Evolutionary conservation across 139 green algal species (phyloP), one percentile per base, ranked within the genome.

Genomic region (Coelastrella sp.): DNA sequence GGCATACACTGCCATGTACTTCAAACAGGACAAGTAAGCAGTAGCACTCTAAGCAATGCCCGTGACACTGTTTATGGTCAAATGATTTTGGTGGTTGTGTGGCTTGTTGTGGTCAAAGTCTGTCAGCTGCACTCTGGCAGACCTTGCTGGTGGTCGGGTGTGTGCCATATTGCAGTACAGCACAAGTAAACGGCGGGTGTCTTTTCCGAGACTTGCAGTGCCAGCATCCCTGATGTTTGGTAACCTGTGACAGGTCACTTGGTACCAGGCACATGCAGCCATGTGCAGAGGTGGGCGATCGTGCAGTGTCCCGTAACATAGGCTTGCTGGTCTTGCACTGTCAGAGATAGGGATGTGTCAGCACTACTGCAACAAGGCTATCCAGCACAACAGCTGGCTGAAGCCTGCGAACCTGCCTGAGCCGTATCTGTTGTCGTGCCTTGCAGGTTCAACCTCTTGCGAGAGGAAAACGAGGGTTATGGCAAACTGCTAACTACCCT

Each of bases 381-480:
- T 47, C 32, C 32, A 47, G 32, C 32, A 47, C 32, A 47, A 47
- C 32, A 47, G 32, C 32, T 47, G 1, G 32, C 32, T 47, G 32
- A 47, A 47, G 32, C 32, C 32, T 47, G 32, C 32, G 32, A 47
- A 47, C 32, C 32, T 47, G 32, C 32, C 32, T 47, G 61, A 10
- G 11, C 61, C 8, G 8, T 71, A 10, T 32, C 17, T 76, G 16
- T 23, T 14, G 3, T 76, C 6, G 7, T 7, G 14, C 68, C 16
- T 8, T 76, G 16, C 32, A 97, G 95, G 93, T 99, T 96, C 94
- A 99, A 99, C 86, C 93, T 99, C 59, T 88, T 99, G 79, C 93
- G 96, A 4, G 97, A 99, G 93, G 96, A 98, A 89, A 96, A 90
- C 59, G 97, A 99, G 92, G 97, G 97, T 23, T 99, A 97, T 80